These are phyloP conservation scores for Cordyceps tenuipes DNA, from an alignment of 2,329 filamentous ascomycete species.

Conservation along the genomic window DNA sequence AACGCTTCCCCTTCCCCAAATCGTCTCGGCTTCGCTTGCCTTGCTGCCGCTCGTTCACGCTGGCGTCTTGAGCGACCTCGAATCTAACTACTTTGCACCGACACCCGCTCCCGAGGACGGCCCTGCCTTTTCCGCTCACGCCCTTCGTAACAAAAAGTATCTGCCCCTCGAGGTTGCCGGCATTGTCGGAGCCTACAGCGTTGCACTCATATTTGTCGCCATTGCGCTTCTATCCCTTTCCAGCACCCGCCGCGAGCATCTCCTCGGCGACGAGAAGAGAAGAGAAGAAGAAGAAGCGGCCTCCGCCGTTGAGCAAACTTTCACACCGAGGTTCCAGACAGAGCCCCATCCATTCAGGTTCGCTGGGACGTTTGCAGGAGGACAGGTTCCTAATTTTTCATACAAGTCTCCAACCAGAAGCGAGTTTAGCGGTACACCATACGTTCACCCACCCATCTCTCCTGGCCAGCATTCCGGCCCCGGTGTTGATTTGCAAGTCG, in stretches of 20 bases:
- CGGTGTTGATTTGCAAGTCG: conserved; percentile 62
- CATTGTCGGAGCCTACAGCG: conserved; percentile 74
- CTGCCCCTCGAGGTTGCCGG: conserved; percentile 77
- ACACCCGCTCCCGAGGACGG: conserved; percentile 53
- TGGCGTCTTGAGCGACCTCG: conserved; percentile 17
- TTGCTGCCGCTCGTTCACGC: conserved; percentile 21
- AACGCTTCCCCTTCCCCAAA: conserved; percentile 20
- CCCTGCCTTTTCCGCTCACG: conserved; percentile 48
- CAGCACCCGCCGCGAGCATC: conserved; percentile 44
- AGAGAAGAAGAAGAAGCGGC: conserved; percentile 24
- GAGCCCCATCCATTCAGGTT: conserved; percentile 16
- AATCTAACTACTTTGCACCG: conserved; percentile 24
- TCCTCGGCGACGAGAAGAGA: conserved; percentile 39
- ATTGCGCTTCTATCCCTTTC: conserved; percentile 53
- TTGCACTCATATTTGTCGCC: conserved; percentile 67
- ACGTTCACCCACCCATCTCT: conserved; percentile 21
- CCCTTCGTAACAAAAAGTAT: conserved; percentile 52
- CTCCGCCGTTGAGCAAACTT: conserved; percentile 14
- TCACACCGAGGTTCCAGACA: conserved; percentile 17
- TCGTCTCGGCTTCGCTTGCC: conserved; percentile 20
- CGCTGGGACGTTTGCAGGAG: conserved; percentile 18
- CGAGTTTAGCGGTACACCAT: conserved; percentile 21
- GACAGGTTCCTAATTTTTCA: conserved; percentile 40
- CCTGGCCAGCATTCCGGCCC: conserved; percentile 42
- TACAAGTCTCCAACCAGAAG: conserved; percentile 37